Evolutionary conservation across 371 early-diverging fungal species (phyloP).

Genomic region (Mucor racemosus): DNA sequence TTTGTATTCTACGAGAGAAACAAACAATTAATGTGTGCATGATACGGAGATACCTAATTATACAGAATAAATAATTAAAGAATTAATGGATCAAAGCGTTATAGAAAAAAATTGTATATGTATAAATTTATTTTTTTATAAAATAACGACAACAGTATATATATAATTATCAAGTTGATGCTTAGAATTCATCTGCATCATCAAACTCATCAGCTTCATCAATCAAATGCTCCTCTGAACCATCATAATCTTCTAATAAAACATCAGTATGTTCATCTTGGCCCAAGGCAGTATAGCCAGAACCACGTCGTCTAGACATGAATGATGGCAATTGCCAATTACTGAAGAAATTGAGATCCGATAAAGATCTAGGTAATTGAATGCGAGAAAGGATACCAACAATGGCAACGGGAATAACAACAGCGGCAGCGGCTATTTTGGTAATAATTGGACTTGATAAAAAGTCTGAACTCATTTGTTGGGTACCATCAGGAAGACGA

Average conservation of each 20-base stretch:
- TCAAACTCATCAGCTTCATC: conserved; percentile 48
- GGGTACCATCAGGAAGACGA: conserved; percentile 42
- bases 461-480: conserved; percentile 24
- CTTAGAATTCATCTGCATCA: conserved; percentile 51
- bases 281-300: conserved; percentile 45
- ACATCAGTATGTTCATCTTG: conserved; percentile 57
- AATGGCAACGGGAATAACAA: conserved; percentile 50
- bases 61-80: too few species aligned
- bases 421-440: conserved; percentile 43
- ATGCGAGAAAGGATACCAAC: conserved; percentile 46
- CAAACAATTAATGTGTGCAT: too few species aligned
- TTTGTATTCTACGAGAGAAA: too few species aligned
- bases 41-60: too few species aligned
- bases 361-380: conserved; percentile 36
- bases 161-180: too few species aligned
- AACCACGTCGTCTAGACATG: conserved; percentile 22
- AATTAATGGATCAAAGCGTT: too few species aligned
- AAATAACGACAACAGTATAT: too few species aligned
- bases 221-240: conserved; percentile 44
- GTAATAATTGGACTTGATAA: conserved; percentile 41
- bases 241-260: conserved; percentile 55
- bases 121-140: too few species aligned
- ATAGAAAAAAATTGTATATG: too few species aligned
- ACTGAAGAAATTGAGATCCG: conserved; percentile 32
- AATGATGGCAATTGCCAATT: conserved; percentile 37